Conservation (phyloP, 495 filamentous ascomycete species). For the Penicillium coprophilum region DNA sequence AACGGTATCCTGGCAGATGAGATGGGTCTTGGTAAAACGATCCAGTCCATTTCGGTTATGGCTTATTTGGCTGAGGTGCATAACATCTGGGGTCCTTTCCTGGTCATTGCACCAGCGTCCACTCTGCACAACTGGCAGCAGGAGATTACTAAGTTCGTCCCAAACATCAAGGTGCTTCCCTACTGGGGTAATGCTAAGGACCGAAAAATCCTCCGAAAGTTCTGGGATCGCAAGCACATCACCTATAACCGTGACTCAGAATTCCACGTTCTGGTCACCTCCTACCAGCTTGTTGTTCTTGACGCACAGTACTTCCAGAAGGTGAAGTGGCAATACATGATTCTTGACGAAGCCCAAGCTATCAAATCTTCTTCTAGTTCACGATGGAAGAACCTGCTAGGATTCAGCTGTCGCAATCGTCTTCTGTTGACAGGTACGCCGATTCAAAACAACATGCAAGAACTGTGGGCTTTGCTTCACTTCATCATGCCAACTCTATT, state of each 20-base stretch:
- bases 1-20: slow-evolving; percentile 98
- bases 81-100: slow-evolving; percentile 97
- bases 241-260: slow-evolving; percentile 89
- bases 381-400: slow-evolving; percentile 91
- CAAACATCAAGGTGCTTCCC: slow-evolving; percentile 87
- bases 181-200: slow-evolving; percentile 97
- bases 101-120: slow-evolving; percentile 94
- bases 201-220: slow-evolving; percentile 93
- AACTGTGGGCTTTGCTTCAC: slow-evolving; percentile 94
- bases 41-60: slow-evolving; percentile 99
- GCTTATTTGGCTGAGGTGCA: slow-evolving; percentile 95
- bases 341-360: slow-evolving; percentile 95
- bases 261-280: slow-evolving; percentile 95
- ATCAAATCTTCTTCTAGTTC: slow-evolving; percentile 98
- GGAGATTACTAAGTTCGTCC: slow-evolving; percentile 92
- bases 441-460: slow-evolving; percentile 99
- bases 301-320: slow-evolving; percentile 98
- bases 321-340: slow-evolving; percentile 99
- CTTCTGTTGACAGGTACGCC: slow-evolving; percentile 94
- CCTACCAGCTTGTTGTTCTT: slow-evolving; percentile 94
- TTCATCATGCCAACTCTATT: slow-evolving; percentile 99
- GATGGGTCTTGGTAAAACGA: slow-evolving; percentile 99
- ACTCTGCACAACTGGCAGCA: slow-evolving; percentile 99
- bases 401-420: slow-evolving; percentile 94
- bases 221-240: slow-evolving; percentile 97